Evolutionary conservation across 176 grass and related monocot genomes (phyloP), one percentile per base, ranked within the genome.

Genomic region (Olyra latifolia): DNA sequence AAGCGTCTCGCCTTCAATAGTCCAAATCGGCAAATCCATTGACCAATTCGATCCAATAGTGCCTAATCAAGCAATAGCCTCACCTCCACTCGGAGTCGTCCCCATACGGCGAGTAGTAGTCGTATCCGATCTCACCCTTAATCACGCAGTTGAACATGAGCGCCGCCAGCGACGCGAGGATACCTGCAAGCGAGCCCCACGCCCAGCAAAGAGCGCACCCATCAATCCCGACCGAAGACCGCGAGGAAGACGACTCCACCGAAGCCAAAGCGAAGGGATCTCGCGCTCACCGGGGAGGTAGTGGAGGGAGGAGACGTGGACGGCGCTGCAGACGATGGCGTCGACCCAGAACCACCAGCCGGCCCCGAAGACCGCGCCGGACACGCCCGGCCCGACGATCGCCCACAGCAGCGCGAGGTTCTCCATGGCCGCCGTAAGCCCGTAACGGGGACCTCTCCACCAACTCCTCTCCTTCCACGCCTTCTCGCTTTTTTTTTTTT

Each of bases 311-410:
- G 92, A 93, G 81, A 95, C 76, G 84, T 83, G 83, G 64, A 91
- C 92, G 35, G 79, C 64, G 79, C 96, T 98, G 78, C 92, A 98
- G 79, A 98, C 96, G 62, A 98, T 86, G 57, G 96, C 90, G 74
- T 98, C 92, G 86, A 95, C 92, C 96, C 92, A 98, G 78, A 98
- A 95, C 95, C 95, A 95, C 96, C 96, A 98, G 0, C 88, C 96
- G 1, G 96, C 90, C 32, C 96, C 96, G 70, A 98, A 98, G 43
- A 98, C 86, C 46, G 92, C 92, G 58, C 96, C 96, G 49, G 96
- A 42, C 66, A 98, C 70, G 20, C 96, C 92, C 19, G 92, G 96
- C 27, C 92, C 92, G 76, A 91, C 87, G 86, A 98, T 88, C 71
- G 61, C 96, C 96, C 90, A 98, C 16, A 98, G 72, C 59, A 95